A percentile compares a stretch with the other conserved stretches of the same genome.
phyloP scores from a whole-genome alignment of 2,329 filamentous ascomycete genomes.

The Thielaviopsis musarum region DNA sequence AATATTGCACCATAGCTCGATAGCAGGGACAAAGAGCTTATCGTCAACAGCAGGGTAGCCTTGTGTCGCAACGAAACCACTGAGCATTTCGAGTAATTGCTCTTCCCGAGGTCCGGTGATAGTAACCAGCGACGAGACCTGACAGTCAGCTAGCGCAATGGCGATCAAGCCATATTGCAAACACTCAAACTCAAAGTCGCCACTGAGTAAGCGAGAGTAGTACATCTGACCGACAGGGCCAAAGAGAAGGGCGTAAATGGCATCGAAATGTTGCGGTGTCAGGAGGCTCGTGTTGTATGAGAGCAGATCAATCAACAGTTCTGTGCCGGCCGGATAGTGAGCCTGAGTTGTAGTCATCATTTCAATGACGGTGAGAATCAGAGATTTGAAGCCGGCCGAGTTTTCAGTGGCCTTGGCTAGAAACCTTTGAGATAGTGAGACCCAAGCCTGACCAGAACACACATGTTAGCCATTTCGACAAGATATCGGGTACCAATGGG shows the following conservation, averaged over 20 bases:
- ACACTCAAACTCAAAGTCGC: constrained; percentile 46
- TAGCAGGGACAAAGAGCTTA: constrained; percentile 52
- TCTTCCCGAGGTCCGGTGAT: constrained; percentile 31
- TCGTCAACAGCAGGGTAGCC: constrained; percentile 58
- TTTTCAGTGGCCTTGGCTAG: constrained; percentile 2
- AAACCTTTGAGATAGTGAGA: constrained; percentile 15
- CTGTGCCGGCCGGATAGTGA: constrained; percentile 42
- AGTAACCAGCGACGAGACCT: constrained; percentile 41
- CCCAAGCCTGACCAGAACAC: not conserved
- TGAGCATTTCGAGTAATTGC: constrained; percentile 40
- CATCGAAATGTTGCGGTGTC: constrained; percentile 36
- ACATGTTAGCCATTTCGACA: constrained; percentile 12
- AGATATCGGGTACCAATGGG: constrained; percentile 5
- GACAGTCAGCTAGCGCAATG: constrained; percentile 52
- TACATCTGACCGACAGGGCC: constrained; percentile 40
- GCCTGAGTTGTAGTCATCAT: constrained; percentile 30
- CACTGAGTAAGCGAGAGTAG: constrained; percentile 37
- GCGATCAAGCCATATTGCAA: constrained; percentile 51
- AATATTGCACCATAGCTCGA: constrained; percentile 71
- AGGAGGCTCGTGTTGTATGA: constrained; percentile 49
- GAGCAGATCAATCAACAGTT: constrained; percentile 48
- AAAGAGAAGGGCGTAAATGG: constrained; percentile 41
- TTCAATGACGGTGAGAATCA: constrained; percentile 44
- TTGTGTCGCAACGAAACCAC: constrained; percentile 45
- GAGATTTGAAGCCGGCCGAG: constrained; percentile 22